Percentiles rank a stretch among this genome's conserved stretches.
These are phyloP conservation scores for Pichia cephalocereana DNA, from an alignment of 805 yeast species.

Conservation along the genomic window DNA sequence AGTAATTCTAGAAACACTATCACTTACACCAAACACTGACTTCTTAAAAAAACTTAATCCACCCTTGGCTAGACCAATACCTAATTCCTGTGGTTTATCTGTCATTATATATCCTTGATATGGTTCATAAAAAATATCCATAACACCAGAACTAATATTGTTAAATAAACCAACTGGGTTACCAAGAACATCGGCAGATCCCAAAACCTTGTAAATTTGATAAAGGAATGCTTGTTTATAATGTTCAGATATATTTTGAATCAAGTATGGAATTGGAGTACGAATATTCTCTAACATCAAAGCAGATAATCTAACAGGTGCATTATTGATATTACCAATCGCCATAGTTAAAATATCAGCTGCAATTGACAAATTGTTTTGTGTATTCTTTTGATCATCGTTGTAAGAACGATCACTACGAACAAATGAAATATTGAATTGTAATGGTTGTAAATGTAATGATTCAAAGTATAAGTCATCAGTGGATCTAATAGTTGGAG, in stretches of 20 bases:
- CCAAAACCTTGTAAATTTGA: slow-evolving; percentile 85
- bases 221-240: slow-evolving; percentile 88
- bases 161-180: slow-evolving; percentile 96
- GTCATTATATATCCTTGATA: slow-evolving; percentile 91
- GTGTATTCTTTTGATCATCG: slow-evolving; percentile 47
- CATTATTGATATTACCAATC: slow-evolving; percentile 92
- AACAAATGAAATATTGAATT: slow-evolving; percentile 81
- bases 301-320: slow-evolving; percentile 85
- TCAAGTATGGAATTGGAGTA: slow-evolving; percentile 68
- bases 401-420: slow-evolving; percentile 67
- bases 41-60: slow-evolving; percentile 90
- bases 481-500: slow-evolving; percentile 39
- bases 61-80: slow-evolving; percentile 93
- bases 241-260: slow-evolving; percentile 68
- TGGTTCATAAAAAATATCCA: slow-evolving; percentile 96
- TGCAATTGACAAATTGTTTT: slow-evolving; percentile 64
- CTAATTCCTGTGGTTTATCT: slow-evolving; percentile 92
- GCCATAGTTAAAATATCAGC: slow-evolving; percentile 91
- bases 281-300: slow-evolving; percentile 81
- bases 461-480: slow-evolving; percentile 87
- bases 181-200: slow-evolving; percentile 94
- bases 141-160: slow-evolving; percentile 86
- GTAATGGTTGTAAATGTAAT: slow-evolving; percentile 85
- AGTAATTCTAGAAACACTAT: slow-evolving; percentile 85
- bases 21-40: slow-evolving; percentile 90